A percentile compares a stretch with the other conserved stretches of the same genome.
phyloP scores from a whole-genome alignment of 305 asterid species.

The Fraxinus greggii region DNA sequence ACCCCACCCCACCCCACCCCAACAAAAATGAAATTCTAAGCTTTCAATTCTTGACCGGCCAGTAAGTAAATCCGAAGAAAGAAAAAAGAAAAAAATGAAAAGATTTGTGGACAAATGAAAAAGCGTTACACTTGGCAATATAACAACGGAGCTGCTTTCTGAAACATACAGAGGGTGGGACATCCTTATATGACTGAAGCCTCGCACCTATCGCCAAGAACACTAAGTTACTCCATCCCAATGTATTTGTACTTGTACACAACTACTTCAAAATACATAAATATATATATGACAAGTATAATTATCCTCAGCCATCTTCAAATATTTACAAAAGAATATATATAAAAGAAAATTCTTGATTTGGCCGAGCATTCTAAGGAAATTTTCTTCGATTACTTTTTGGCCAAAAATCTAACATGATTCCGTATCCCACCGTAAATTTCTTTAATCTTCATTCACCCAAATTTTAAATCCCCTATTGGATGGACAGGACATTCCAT shows the following conservation, averaged over 20 bases:
- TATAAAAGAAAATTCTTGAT: too few relatives aligned
- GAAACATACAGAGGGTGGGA: conserved; percentile 12
- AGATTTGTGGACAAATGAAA: background rate
- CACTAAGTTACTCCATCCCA: background rate
- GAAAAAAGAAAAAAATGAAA: too few relatives aligned
- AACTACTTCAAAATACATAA: background rate
- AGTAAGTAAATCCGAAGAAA: background rate
- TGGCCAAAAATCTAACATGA: background rate
- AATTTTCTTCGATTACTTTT: background rate
- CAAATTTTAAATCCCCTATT: background rate
- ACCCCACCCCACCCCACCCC: background rate
- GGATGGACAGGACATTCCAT: background rate
- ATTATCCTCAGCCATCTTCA: background rate
- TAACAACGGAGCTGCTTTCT: background rate
- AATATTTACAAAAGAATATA: too few relatives aligned
- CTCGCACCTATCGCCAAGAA: conserved; percentile 41
- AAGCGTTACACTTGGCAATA: conserved; percentile 22
- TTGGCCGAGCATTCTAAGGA: background rate
- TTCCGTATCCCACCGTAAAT: background rate
- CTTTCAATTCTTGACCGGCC: background rate
- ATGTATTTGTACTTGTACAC: background rate
- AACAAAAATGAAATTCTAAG: background rate
- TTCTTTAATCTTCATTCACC: background rate
- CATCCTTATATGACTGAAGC: conserved; percentile 21
- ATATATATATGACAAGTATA: background rate